Evolutionary conservation across 768 basidiomycete species (phyloP), one percentile per base, ranked within the genome.

Genomic region (Tricholoma sp.): DNA sequence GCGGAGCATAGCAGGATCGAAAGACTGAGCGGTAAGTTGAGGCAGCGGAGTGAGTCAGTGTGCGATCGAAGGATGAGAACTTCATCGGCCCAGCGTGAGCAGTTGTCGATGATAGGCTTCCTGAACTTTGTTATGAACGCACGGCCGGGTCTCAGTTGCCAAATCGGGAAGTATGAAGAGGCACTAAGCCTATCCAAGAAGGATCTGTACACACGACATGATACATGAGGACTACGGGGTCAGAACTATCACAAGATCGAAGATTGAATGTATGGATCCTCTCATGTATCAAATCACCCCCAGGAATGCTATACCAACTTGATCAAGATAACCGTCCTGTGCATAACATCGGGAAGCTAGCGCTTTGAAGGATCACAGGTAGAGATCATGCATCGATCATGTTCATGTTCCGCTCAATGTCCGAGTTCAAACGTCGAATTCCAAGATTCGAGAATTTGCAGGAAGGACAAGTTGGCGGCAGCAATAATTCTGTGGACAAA

Each of bases 111-210:
- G 58, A 49, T 61, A 52, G 33, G n/a, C 52, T 57, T 52, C 49
- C 20, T 44, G 50, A 61, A 57, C 57, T 50, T 55, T 55, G 58
- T 59, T 28, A 50, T 41, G 24, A 47, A 62, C 68, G 57, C 48
- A 59, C 68, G 70, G 68, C 56, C 70, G 73, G 73, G 64, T 71
- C 73, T 61, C 58, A 55, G 17, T 6, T 71, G 13, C 74, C 69
- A 55, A 57, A 71, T 67, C 50, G 57, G 70, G 72, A 60, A 74
- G 37, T 36, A 45, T 74, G 63, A 74, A 74, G 63, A 71, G 54
- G 58, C 56, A 58, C 57, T 62, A 57, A 55, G 49, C 59, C 57
- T 39, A 41, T 60, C 47, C 15, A 9, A 49, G 47, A 57, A 53
- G 58, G 58, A 64, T 62, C 62, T 56, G 4, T 59, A 60, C 54